Conservation (phyloP, 495 filamentous ascomycete genomes). For the Aspergillus coremiiformis region DNA sequence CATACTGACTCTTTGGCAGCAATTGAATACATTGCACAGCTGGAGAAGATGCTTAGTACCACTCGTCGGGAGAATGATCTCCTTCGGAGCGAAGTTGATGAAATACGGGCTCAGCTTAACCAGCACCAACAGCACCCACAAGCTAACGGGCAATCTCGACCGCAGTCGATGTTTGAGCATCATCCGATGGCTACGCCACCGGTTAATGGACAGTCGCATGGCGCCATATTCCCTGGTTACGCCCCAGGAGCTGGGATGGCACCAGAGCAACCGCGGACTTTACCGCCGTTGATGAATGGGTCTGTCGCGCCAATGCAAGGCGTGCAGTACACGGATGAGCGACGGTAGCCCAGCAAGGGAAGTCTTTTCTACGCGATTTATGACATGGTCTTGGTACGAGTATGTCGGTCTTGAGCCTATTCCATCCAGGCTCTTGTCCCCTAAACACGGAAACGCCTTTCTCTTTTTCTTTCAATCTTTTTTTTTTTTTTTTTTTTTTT, state of each 20-base stretch:
- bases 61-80: constrained; percentile 40
- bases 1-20: constrained; percentile 17
- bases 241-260: constrained; percentile 23
- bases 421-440: constrained; percentile 2
- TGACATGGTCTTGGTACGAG: not conserved
- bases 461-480: constrained; percentile 2
- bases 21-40: constrained; percentile 36
- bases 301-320: constrained; percentile 50
- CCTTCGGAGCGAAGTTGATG: constrained; percentile 47
- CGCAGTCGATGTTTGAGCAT: constrained; percentile 34
- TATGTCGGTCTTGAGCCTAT: constrained; percentile 2
- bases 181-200: constrained; percentile 31
- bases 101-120: constrained; percentile 39
- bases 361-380: not conserved
- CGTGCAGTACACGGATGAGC: constrained; percentile 48
- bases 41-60: constrained; percentile 30
- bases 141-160: constrained; percentile 38
- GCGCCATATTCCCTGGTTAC: constrained; percentile 29
- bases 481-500: no score
- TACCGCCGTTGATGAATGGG: constrained; percentile 47
- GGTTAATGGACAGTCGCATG: constrained; percentile 31
- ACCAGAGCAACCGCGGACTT: constrained; percentile 42
- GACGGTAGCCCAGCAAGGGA: constrained; percentile 23
- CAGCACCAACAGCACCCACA: constrained; percentile 51
- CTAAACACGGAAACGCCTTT: constrained; percentile 10